Evolutionary conservation across 1,139 yeast genomes (phyloP).

Genomic region (Yamadazyma friedrichii): DNA sequence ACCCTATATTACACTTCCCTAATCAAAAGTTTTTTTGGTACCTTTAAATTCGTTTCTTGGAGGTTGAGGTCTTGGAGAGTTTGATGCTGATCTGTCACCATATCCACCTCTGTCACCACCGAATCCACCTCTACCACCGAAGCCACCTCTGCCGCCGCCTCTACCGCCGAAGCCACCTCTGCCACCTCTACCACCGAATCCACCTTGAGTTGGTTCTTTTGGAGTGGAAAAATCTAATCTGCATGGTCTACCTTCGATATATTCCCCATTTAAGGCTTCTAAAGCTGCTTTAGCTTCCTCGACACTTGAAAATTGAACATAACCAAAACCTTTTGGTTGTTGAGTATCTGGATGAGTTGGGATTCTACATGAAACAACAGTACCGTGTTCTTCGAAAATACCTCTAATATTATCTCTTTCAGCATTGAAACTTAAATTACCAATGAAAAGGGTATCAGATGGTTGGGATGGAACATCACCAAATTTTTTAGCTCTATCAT

Average conservation of each 20-base stretch:
- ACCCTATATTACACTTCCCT: constrained; percentile 17
- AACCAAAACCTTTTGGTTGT: constrained; percentile 98
- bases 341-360: constrained; percentile 99
- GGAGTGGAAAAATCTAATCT: constrained; percentile 96
- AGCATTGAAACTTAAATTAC: constrained; percentile 90
- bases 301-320: constrained; percentile 81
- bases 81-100: constrained; percentile 39
- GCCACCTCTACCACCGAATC: no score
- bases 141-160: constrained; percentile 23
- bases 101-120: constrained; percentile 33
- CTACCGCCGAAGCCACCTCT: constrained; percentile 27
- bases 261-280: constrained; percentile 84
- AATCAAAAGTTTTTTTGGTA: constrained; percentile 77
- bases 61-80: constrained; percentile 51
- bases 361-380: constrained; percentile 82
- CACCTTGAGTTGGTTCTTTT: constrained; percentile 55
- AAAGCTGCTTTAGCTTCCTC: constrained; percentile 92
- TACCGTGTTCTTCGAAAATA: constrained; percentile 74
- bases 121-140: constrained; percentile 25
- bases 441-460: constrained; percentile 92
- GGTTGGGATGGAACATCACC: constrained; percentile 92
- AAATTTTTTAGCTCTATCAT: constrained; percentile 79
- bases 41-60: constrained; percentile 66
- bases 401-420: constrained; percentile 74
- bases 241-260: constrained; percentile 88